Base-by-base conservation (phyloP, 805 yeast species). In the Pichia heedii region DNA sequence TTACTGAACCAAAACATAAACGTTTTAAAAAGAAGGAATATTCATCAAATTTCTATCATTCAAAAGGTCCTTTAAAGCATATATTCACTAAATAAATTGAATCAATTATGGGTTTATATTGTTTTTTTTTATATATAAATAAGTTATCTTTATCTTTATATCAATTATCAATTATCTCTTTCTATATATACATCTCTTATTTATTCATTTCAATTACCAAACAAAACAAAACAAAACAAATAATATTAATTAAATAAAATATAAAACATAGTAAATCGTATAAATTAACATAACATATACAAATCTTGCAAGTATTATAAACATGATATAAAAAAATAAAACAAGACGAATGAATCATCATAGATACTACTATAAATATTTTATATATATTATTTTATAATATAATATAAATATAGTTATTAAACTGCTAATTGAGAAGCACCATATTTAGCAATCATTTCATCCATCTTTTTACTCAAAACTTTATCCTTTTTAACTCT, bases 1-100 rank as follows among this genome's bases (percentile, higher is more conserved):
- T 85, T 47, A 86, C 82, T 61, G 93, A 84, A 62, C 94, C 95
- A 44, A 81, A 84, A 59, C 67, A 68, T 55, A 79, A 87, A 58
- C 77, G 73, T 47, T 82, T 85, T 67, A 73, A 78, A 58, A 75
- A 74, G 71, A 85, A 86, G 70, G 82, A 78, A 42, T 84, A 85
- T 57, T 72, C 89, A 33, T 66, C 69, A 45, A 84, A 84, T 71
- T 84, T 84, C 60, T 65, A 65, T 56, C 90, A 83, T 63, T 70
- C 78, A 27, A 53, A 77, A 3, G 84, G 83, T 21, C 82, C 83
- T 43, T 73, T 84, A 62, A 85, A 85, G 68, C 84, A 77, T 59
- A 82, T 84, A 54, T 76, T 88, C 70, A 85, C 94, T 45, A 84
- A 84, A 63, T 84, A 72, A 56, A 21, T 9, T 11, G 19, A n/a